Percentiles rank a stretch among this genome's conserved stretches.
Evolutionary conservation across 2,329 filamentous ascomycete species (phyloP).

Genomic region (Microdochium nivale): DNA sequence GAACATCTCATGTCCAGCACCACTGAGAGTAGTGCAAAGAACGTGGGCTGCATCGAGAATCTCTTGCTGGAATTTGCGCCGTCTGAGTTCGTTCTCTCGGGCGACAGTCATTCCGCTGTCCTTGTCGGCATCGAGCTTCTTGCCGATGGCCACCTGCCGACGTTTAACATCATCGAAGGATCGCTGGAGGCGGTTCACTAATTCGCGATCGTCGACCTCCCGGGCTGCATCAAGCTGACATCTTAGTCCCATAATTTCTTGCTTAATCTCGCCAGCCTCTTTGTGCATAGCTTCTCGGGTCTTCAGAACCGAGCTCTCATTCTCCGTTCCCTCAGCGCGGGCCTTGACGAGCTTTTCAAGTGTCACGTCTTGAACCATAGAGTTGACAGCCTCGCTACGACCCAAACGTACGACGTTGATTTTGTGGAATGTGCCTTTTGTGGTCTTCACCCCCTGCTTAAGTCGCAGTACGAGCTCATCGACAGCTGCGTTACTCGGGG

Average conservation of each 20-base stretch:
- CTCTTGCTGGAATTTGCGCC: constrained; percentile 78
- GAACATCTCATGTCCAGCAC: constrained; percentile 96
- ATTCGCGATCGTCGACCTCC: constrained; percentile 37
- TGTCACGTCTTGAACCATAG: constrained; percentile 81
- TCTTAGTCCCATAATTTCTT: constrained; percentile 62
- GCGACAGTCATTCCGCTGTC: constrained; percentile 75
- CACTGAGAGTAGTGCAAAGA: constrained; percentile 89
- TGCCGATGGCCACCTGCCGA: constrained; percentile 67
- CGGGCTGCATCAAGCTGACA: constrained; percentile 62
- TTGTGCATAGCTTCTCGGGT: constrained; percentile 52
- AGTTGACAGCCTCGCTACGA: constrained; percentile 85
- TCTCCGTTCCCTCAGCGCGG: constrained; percentile 55
- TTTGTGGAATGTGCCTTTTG: constrained; percentile 61
- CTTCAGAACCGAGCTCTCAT: constrained; percentile 23
- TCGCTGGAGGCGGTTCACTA: constrained; percentile 53
- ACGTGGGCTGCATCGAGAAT: constrained; percentile 88
- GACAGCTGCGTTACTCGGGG: constrained; percentile 96
- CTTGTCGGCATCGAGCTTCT: constrained; percentile 78
- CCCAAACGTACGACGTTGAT: constrained; percentile 86
- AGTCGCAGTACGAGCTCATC: constrained; percentile 92
- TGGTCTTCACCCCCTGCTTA: constrained; percentile 76
- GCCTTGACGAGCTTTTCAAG: constrained; percentile 83
- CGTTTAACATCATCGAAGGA: constrained; percentile 72
- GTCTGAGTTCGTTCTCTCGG: constrained; percentile 78
- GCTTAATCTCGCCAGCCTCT: constrained; percentile 65